Evolutionary conservation across 1,284 basidiomycete genomes (phyloP).

Genomic region (Irpex sp.): DNA sequence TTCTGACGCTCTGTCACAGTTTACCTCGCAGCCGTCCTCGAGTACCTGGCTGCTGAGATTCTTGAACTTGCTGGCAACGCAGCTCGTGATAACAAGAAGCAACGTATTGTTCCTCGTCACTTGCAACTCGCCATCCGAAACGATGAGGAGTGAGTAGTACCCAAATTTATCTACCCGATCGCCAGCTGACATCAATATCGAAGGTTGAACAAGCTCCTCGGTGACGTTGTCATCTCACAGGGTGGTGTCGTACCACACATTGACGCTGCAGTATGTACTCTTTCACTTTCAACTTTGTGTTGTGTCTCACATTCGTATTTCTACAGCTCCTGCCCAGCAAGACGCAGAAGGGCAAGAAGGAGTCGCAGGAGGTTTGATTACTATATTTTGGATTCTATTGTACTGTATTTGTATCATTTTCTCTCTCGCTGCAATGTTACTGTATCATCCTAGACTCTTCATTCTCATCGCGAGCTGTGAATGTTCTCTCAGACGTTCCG

Average conservation of each 20-base stretch:
- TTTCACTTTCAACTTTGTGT: neutral
- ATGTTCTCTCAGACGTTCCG: too few species aligned
- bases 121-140: slow-evolving; percentile 86
- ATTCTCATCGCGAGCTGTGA: too few species aligned
- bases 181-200: neutral
- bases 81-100: slow-evolving; percentile 78
- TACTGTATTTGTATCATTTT: slow-evolving; percentile 28
- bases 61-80: slow-evolving; percentile 87
- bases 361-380: slow-evolving; percentile 34
- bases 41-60: slow-evolving; percentile 85
- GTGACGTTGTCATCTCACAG: slow-evolving; percentile 82
- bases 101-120: slow-evolving; percentile 86
- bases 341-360: slow-evolving; percentile 37
- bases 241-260: slow-evolving; percentile 79
- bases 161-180: neutral
- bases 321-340: slow-evolving; percentile 58
- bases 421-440: slow-evolving; percentile 17
- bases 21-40: slow-evolving; percentile 82
- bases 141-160: slow-evolving; percentile 63
- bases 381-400: slow-evolving; percentile 13
- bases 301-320: neutral
- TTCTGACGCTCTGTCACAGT: too few species aligned
- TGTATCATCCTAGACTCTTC: slow-evolving; percentile 1
- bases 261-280: slow-evolving; percentile 37
- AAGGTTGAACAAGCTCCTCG: slow-evolving; percentile 66